Evolutionary conservation across 2,329 filamentous ascomycete species (phyloP).

Genomic region (Ophiobolus disseminans): DNA sequence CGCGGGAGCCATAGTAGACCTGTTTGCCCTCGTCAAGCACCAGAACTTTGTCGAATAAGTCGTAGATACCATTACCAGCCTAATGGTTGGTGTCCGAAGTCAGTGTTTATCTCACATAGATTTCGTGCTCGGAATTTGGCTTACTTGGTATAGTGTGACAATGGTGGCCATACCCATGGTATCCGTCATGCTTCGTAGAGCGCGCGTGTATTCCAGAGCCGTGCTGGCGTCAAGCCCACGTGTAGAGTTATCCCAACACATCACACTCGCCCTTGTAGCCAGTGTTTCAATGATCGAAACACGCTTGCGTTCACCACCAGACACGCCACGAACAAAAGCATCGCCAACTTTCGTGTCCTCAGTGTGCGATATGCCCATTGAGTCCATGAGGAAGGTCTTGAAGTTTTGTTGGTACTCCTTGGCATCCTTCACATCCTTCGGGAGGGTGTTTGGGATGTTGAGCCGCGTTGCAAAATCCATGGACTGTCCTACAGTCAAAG

Average conservation of each 20-base stretch:
- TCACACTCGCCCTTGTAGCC: slow-evolving; percentile 64
- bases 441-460: slow-evolving; percentile 65
- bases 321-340: slow-evolving; percentile 70
- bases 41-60: slow-evolving; percentile 73
- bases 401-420: slow-evolving; percentile 58
- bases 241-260: slow-evolving; percentile 56
- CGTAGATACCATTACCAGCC: slow-evolving; percentile 60
- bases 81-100: no score
- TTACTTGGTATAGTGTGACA: slow-evolving; percentile 65
- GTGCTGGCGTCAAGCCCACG: slow-evolving; percentile 48
- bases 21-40: slow-evolving; percentile 78
- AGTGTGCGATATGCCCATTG: slow-evolving; percentile 58
- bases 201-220: slow-evolving; percentile 63
- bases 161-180: slow-evolving; percentile 58
- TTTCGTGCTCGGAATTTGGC: no score
- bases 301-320: slow-evolving; percentile 72
- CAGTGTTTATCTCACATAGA: no score
- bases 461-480: slow-evolving; percentile 64
- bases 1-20: slow-evolving; percentile 73
- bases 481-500: slow-evolving; percentile 59
- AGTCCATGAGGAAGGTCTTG: slow-evolving; percentile 62
- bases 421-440: slow-evolving; percentile 51
- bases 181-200: slow-evolving; percentile 59
- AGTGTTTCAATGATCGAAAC: slow-evolving; percentile 72
- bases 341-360: slow-evolving; percentile 72